Evolutionary conservation across 352 stramenopile genomes (phyloP), one percentile per base, ranked within the genome.

Genomic region (Nothophytophthora sp.): DNA sequence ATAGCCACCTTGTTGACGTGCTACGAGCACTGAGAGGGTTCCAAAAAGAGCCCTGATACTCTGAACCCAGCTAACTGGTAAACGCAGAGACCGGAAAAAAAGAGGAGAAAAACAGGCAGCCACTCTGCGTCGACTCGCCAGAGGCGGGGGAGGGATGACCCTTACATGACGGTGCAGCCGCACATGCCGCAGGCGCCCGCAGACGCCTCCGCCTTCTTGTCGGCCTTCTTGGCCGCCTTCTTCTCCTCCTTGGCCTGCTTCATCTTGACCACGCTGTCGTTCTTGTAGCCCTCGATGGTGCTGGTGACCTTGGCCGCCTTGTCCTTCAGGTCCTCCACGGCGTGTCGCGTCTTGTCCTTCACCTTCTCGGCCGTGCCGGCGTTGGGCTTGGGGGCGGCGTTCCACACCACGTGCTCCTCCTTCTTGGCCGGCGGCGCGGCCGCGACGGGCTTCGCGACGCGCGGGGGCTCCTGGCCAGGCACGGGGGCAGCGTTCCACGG

Each of bases 281-380:
- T 87, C 50, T 83, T 71, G 75, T 90, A 90, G 42, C 76, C 71
- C 50, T 86, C 75, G 11, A 87, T 61, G 53, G 55, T 72, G 52
- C 60, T 73, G 24, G 63, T 65, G 16, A 76, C 55, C 55, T 80
- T 69, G 37, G 61, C 57, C 15, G 60, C 57, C 19, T 76, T 47
- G 52, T 80, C 72, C 59, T 80, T 73, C 18, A 66, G 38, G 40
- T 73, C 69, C 58, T 80, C 70, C 20, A 73, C 64, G 33, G 44
- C 58, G 56, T 70, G 47, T 15, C 60, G 53, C 50, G 60, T 62
- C 61, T 77, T 73, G 57, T 78, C 68, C 52, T 79, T 76, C 20
- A 73, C 50, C 60, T 77, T 76, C 53, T 75, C 67, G 29, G 38
- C 37, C 13, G 48, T 42, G 30, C 50, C 25, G 34, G 61, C 68